phyloP scores from a whole-genome alignment of 2,329 filamentous ascomycete species.

The Amylocarpus encephaloides region DNA sequence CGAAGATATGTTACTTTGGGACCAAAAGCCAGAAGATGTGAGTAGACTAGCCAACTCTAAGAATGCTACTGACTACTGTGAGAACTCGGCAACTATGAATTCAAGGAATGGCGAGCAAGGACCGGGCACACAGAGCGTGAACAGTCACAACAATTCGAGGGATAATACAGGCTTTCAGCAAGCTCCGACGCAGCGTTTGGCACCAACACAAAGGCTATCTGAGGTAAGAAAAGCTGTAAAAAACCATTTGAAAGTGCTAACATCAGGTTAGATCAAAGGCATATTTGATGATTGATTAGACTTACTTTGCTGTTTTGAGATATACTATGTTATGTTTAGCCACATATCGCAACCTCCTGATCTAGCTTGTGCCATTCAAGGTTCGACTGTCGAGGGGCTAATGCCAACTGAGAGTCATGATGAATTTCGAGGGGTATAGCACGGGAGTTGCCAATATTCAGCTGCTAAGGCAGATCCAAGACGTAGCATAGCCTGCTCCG shows the following conservation, averaged over 20 bases:
- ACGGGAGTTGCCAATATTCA: constrained; percentile 12
- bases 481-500: constrained; percentile 86
- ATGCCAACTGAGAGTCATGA: constrained; percentile 10
- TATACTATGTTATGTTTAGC: neutral
- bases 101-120: constrained; percentile 18
- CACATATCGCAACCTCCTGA: no score
- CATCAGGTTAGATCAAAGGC: constrained; percentile 24
- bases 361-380: no score
- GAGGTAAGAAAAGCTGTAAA: constrained; percentile 43
- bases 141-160: neutral
- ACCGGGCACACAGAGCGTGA: constrained; percentile 14
- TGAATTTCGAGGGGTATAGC: neutral
- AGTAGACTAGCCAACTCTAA: constrained; percentile 27
- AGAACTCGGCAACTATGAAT: constrained; percentile 23
- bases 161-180: neutral
- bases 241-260: constrained; percentile 16
- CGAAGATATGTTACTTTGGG: constrained; percentile 67
- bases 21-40: constrained; percentile 57
- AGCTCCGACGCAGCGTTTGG: constrained; percentile 39
- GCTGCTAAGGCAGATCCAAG: constrained; percentile 57
- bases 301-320: neutral
- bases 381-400: neutral
- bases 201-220: constrained; percentile 69
- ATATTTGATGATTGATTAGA: constrained; percentile 27
- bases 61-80: constrained; percentile 27